Percentiles rank a stretch among this genome's conserved stretches.
Evolutionary conservation across 495 filamentous ascomycete species (phyloP).

Genomic region (Aspergillus panamensis): DNA sequence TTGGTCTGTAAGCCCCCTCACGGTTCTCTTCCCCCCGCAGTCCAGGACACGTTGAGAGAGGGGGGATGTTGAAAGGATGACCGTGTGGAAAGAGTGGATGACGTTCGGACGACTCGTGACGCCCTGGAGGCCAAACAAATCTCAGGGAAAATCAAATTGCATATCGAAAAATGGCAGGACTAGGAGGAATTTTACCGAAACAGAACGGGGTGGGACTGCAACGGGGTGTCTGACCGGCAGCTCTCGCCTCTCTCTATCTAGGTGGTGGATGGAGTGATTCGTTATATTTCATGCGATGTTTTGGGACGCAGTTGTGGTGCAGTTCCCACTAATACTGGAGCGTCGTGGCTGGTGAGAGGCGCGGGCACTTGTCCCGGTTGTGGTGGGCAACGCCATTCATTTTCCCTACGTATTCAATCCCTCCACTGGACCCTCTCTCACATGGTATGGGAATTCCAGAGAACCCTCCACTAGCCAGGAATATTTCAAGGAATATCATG

Average conservation of each 20-base stretch:
- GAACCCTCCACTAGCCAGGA: not conserved
- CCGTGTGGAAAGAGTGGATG: constrained; percentile 22
- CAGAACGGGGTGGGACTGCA: not conserved
- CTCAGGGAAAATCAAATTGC: constrained; percentile 25
- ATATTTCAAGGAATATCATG: too few species aligned
- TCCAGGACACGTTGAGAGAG: constrained; percentile 6
- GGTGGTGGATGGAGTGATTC: not conserved
- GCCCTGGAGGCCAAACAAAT: constrained; percentile 21
- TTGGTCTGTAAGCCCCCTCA: not conserved
- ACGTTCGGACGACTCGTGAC: constrained; percentile 26
- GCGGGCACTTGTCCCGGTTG: constrained; percentile 26
- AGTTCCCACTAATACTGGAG: constrained; percentile 9
- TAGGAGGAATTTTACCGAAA: not conserved
- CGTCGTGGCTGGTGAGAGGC: constrained; percentile 25
- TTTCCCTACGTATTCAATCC: not conserved
- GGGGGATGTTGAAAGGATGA: constrained; percentile 10
- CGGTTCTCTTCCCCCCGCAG: constrained; percentile 2
- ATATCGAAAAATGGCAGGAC: constrained; percentile 21
- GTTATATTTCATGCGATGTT: constrained; percentile 16
- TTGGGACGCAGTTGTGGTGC: constrained; percentile 11
- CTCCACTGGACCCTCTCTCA: not conserved
- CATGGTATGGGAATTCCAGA: not conserved
- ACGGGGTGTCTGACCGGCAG: not conserved
- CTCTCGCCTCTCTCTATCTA: not conserved
- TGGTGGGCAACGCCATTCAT: constrained; percentile 32